phyloP scores from a whole-genome alignment of 1,284 basidiomycete species.

The Neotropicomus parvogracilis region DNA sequence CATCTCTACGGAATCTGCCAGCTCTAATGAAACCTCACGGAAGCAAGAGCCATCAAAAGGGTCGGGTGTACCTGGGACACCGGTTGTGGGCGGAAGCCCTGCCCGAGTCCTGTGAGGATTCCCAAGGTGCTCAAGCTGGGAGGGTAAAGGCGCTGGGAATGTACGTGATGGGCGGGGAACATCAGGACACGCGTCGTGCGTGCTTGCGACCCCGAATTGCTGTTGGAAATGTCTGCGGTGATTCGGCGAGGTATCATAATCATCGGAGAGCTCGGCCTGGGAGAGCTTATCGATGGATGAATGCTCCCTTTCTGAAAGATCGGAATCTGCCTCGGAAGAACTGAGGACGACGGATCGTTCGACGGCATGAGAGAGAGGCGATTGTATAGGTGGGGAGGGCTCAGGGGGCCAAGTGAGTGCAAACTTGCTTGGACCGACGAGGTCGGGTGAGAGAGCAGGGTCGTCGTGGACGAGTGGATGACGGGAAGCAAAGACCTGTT shows the following conservation, averaged over 20 bases:
- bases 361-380: conserved; percentile 27
- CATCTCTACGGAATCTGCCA: conserved; percentile 84
- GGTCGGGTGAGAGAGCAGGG: conserved; percentile 38
- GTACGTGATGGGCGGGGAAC: conserved; percentile 60
- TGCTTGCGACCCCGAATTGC: conserved; percentile 18
- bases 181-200: conserved; percentile 28
- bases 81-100: conserved; percentile 2
- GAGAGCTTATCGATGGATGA: conserved; percentile 31
- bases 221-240: conserved; percentile 27
- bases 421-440: conserved; percentile 45
- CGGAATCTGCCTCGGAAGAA: conserved; percentile 51
- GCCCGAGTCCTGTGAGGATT: conserved; percentile 51
- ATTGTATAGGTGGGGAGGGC: conserved; percentile 33
- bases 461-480: conserved; percentile 29
- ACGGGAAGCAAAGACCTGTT: conserved; percentile 32
- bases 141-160: conserved; percentile 67
- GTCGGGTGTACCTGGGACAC: conserved; percentile 2
- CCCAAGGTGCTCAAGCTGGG: conserved; percentile 62
- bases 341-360: conserved; percentile 40
- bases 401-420: conserved; percentile 49
- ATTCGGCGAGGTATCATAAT: conserved; percentile 28
- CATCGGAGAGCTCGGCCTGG: conserved; percentile 34
- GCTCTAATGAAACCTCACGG: conserved; percentile 70
- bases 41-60: conserved; percentile 42
- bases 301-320: conserved; percentile 43